These are phyloP conservation scores for Phialophora verrucosa DNA, from an alignment of 2,329 filamentous ascomycete species.

Conservation along the genomic window DNA sequence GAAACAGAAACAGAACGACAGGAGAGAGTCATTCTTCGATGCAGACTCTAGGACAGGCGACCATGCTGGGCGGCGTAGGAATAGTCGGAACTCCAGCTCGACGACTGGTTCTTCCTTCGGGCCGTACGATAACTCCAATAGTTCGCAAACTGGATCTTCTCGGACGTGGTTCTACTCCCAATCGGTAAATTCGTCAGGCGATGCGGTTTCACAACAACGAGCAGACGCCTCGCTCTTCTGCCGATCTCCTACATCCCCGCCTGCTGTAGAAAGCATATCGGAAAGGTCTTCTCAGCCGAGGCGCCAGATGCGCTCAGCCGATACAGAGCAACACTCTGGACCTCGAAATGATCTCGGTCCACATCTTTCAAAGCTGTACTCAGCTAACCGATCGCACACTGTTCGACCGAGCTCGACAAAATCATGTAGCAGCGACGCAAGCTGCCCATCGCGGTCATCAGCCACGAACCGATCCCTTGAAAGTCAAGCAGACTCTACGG, in stretches of 20 bases:
- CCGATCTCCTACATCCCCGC: not conserved
- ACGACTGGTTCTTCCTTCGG: slow-evolving; percentile 31
- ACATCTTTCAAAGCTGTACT: not conserved
- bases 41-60: slow-evolving; percentile 9
- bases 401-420: not conserved
- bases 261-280: slow-evolving; percentile 17
- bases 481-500: not conserved
- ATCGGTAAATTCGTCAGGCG: slow-evolving; percentile 35
- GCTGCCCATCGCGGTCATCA: not conserved
- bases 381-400: not conserved
- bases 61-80: slow-evolving; percentile 8
- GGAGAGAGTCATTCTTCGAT: slow-evolving; percentile 17
- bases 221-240: slow-evolving; percentile 15
- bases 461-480: not conserved
- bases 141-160: slow-evolving; percentile 23
- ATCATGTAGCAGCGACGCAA: not conserved
- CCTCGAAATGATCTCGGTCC: not conserved
- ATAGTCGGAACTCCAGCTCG: slow-evolving; percentile 31
- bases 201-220: slow-evolving; percentile 32
- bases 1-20: slow-evolving; percentile 25
- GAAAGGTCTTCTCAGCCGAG: not conserved
- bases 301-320: not conserved
- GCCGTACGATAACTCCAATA: slow-evolving; percentile 23
- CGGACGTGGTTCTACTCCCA: slow-evolving; percentile 27
- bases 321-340: not conserved